phyloP scores from a whole-genome alignment of 2,329 filamentous ascomycete genomes.

The Cladorrhinum sp. region DNA sequence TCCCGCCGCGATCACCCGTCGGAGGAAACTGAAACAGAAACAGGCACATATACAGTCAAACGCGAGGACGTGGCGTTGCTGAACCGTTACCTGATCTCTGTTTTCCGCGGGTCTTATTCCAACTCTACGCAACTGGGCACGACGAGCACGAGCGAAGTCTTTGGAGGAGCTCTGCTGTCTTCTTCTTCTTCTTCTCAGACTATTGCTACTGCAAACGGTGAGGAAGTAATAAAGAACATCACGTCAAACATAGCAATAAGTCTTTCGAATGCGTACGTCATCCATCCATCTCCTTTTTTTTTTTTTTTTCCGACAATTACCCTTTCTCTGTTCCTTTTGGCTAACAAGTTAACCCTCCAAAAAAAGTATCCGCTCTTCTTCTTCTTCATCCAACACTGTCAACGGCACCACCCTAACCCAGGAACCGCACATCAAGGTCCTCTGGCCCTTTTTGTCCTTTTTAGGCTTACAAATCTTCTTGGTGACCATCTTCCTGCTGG shows the following conservation, averaged over 20 bases:
- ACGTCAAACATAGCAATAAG: constrained; percentile 28
- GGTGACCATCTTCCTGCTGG: constrained; percentile 24
- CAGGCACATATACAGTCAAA: constrained; percentile 20
- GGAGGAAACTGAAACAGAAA: neutral
- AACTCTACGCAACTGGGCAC: constrained; percentile 9
- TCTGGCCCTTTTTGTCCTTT: constrained; percentile 29
- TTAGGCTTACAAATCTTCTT: constrained; percentile 25
- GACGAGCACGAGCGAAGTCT: constrained; percentile 7
- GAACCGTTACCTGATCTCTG: constrained; percentile 19
- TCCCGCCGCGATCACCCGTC: neutral
- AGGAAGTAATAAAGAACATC: constrained; percentile 22
- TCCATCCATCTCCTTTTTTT: neutral
- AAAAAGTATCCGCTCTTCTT: constrained; percentile 22
- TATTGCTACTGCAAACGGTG: neutral
- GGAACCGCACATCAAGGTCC: constrained; percentile 25
- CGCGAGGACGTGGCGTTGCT: constrained; percentile 18
- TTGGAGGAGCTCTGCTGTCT: neutral
- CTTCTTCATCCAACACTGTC: neutral
- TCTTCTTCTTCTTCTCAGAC: neutral
- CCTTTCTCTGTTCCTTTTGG: neutral
- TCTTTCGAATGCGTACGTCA: constrained; percentile 28
- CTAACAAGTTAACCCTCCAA: neutral
- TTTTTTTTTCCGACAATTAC: neutral
- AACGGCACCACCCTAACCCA: constrained; percentile 20
- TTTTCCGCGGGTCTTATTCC: constrained; percentile 25